Evolutionary conservation across 306 rosid species (phyloP).

Genomic region (Glycine tomentella): DNA sequence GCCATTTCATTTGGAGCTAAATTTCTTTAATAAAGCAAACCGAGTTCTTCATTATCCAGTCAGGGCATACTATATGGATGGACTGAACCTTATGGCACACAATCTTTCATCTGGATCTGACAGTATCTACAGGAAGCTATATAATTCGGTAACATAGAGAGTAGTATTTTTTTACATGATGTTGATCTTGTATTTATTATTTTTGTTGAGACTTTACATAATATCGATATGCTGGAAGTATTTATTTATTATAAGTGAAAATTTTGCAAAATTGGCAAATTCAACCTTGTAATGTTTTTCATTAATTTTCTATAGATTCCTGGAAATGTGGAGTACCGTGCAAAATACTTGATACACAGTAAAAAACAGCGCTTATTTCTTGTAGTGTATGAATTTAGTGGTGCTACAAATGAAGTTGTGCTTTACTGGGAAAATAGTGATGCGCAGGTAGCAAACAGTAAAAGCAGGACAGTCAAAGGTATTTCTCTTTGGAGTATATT

Average conservation of each 20-base stretch:
- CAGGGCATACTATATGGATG: constrained; percentile 86
- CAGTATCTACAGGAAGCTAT: constrained; percentile 80
- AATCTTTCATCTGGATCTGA: constrained; percentile 81
- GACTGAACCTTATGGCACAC: constrained; percentile 84
- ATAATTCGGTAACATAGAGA: constrained; percentile 70
- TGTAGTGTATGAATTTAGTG: constrained; percentile 83
- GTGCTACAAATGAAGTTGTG: constrained; percentile 82
- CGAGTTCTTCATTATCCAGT: constrained; percentile 95
- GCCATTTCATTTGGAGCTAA: constrained; percentile 95
- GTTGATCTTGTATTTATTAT: constrained; percentile 39
- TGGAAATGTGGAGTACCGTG: constrained; percentile 83
- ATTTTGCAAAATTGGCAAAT: background rate
- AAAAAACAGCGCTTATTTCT: constrained; percentile 82
- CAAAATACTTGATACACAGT: constrained; percentile 77
- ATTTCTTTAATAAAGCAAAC: constrained; percentile 91
- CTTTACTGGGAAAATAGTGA: constrained; percentile 82
- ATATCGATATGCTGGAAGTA: constrained; percentile 31
- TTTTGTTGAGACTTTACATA: constrained; percentile 20
- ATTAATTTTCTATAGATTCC: constrained; percentile 68
- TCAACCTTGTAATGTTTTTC: constrained; percentile 41
- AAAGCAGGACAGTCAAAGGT: constrained; percentile 85
- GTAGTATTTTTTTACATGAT: constrained; percentile 35
- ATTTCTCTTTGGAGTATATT: constrained; percentile 36
- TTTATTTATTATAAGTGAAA: constrained; percentile 20
- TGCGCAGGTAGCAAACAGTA: constrained; percentile 66